Evolutionary conservation across 78 protist species (phyloP).

Genomic region (Dictyostelium brefeldianum): DNA sequence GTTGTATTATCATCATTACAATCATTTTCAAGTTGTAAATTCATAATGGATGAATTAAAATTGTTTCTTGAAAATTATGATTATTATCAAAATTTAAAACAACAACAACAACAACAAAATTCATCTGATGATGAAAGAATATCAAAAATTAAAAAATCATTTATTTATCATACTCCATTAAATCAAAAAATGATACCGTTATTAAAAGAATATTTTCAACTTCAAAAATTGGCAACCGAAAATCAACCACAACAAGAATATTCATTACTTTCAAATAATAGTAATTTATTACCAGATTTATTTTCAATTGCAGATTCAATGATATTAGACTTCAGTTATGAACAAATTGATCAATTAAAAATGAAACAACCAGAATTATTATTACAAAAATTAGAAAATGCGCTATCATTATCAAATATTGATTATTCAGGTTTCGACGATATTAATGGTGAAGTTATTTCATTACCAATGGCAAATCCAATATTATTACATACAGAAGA

Average conservation of each 20-base stretch:
- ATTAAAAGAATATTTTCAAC: slow-evolving; percentile 24
- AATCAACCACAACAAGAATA: background rate
- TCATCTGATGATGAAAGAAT: slow-evolving; percentile 13
- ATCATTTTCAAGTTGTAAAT: slow-evolving; percentile 34
- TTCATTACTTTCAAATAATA: background rate
- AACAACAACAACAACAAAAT: background rate
- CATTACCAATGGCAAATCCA: slow-evolving; percentile 24
- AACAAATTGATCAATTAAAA: slow-evolving; percentile 29
- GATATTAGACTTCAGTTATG: background rate
- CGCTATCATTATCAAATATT: background rate
- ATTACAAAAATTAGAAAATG: slow-evolving; percentile 26
- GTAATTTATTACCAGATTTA: background rate
- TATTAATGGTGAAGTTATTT: background rate
- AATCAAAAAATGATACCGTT: slow-evolving; percentile 62
- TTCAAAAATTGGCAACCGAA: slow-evolving; percentile 8
- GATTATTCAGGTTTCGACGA: slow-evolving; percentile 42
- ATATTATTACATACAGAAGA: slow-evolving; percentile 63
- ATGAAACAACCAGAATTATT: background rate
- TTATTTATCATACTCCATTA: slow-evolving; percentile 68
- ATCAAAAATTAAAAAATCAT: slow-evolving; percentile 1
- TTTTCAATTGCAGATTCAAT: background rate
- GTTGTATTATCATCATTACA: slow-evolving; percentile 29
- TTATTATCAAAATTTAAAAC: slow-evolving; percentile 21
- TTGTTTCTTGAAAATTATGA: slow-evolving; percentile 34
- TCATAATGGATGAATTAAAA: slow-evolving; percentile 30